These are phyloP conservation scores for Tulasnella sp. DNA, from an alignment of 768 basidiomycete species.

Conservation along the genomic window DNA sequence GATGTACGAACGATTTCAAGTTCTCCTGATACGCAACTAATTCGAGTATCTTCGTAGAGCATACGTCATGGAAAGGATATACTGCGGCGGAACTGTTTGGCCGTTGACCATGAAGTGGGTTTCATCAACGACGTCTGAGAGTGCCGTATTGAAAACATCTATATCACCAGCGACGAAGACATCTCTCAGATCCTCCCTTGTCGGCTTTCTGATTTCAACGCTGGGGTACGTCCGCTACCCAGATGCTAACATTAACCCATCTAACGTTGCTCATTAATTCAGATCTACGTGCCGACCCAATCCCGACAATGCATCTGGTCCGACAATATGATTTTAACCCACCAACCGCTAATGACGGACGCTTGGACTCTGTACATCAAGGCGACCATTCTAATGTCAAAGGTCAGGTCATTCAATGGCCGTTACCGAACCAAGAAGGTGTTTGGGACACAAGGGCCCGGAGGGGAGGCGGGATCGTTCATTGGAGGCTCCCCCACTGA, in stretches of 20 bases:
- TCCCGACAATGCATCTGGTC: constrained; percentile 59
- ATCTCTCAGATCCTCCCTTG: constrained; percentile 9
- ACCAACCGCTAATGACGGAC: constrained; percentile 62
- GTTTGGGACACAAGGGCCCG: neutral
- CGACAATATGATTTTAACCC: constrained; percentile 53
- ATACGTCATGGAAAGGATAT: constrained; percentile 18
- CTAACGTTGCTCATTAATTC: neutral
- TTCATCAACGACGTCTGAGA: neutral
- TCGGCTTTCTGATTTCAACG: constrained; percentile 1
- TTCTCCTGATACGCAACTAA: neutral
- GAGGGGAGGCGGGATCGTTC: neutral
- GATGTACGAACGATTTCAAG: neutral
- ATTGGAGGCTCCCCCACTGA: neutral
- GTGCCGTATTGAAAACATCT: neutral
- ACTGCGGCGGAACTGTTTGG: constrained; percentile 18
- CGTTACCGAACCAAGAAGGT: constrained; percentile 19
- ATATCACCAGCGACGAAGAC: constrained; percentile 2
- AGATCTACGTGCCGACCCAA: neutral
- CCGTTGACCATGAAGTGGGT: constrained; percentile 2
- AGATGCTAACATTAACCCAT: neutral
- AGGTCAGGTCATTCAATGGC: constrained; percentile 29
- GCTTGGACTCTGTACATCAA: constrained; percentile 71
- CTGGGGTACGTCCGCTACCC: constrained; percentile 1
- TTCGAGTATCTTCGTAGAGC: neutral
- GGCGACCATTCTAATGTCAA: constrained; percentile 58